Evolutionary conservation across 1,284 basidiomycete species (phyloP), one percentile per base, ranked within the genome.

Genomic region (Cutaneotrichosporon sp.): DNA sequence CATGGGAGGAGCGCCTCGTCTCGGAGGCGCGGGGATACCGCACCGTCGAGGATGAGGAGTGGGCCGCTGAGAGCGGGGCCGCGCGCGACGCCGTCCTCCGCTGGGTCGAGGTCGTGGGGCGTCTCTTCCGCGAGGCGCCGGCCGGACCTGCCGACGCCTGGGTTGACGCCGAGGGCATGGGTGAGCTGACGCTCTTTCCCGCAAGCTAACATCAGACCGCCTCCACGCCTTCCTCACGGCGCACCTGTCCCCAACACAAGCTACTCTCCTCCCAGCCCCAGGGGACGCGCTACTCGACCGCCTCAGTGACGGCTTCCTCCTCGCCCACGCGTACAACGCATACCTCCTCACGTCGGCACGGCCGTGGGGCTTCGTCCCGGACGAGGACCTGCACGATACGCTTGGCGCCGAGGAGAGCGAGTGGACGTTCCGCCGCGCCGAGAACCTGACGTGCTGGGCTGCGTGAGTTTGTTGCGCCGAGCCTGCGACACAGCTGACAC

Each of bases 101-200:
- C 47, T 80, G 76, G 72, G 57, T 76, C 4, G 69, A 68, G 2
- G 67, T 70, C 2, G 79, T 78, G 29, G 74, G 74, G 42, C 57
- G 53, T 9, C 54, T 74, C 6, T 76, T 79, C 45, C 63, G 52
- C 38, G 58, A 52, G 53, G 50, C 25, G 27, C 67, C 55, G 52
- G 54, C 57, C 54, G 27, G 20, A 1, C 54, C 58, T 1, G 27
- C 54, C 11, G 70, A 68, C 33, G 59, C 51, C 7, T 74, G 75
- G 74, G 65, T 65, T 13, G 62, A 53, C 2, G 82, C 80, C 8
- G 47, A 29, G 18, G 86, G 90, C 74, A 82, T 92, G 11, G 69
- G 72, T 78, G 46, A 65, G 74, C 54, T 7, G 14, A 3, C 10
- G 34, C 24, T 6, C 4, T 8, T 18, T n/a, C 18, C 14, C 4